phyloP scores from a whole-genome alignment of 805 yeast genomes.

The Candida xyloterini region DNA sequence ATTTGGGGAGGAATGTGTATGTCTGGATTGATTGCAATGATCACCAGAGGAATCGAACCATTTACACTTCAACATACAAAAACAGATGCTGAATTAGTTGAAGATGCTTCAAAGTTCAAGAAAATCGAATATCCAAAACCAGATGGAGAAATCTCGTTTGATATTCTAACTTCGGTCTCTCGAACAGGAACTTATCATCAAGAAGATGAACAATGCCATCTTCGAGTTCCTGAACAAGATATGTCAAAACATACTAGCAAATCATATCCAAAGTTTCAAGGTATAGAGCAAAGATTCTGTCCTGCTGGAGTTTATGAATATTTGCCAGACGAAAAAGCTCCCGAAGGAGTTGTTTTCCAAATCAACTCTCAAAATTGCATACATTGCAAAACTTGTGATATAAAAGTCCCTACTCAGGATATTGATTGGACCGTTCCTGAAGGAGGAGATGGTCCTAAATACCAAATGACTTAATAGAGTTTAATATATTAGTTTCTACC shows the following conservation, averaged over 20 bases:
- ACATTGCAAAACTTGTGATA: constrained; percentile 98
- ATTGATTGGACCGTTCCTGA: constrained; percentile 97
- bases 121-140: constrained; percentile 94
- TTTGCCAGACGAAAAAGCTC: constrained; percentile 55
- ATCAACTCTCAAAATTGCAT: constrained; percentile 97
- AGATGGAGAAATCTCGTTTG: constrained; percentile 90
- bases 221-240: constrained; percentile 66
- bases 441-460: constrained; percentile 98
- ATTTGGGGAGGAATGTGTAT: constrained; percentile 76
- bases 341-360: constrained; percentile 75
- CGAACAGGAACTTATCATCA: constrained; percentile 96
- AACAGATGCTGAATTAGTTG: constrained; percentile 73
- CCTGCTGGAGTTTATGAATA: constrained; percentile 99
- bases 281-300: constrained; percentile 89
- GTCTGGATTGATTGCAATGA: constrained; percentile 78
- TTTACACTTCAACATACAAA: constrained; percentile 74
- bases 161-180: constrained; percentile 88
- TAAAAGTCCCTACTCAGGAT: constrained; percentile 92
- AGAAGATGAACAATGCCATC: constrained; percentile 89
- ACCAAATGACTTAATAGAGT: constrained; percentile 60
- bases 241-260: constrained; percentile 60
- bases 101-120: constrained; percentile 58
- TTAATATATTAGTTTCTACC: constrained; percentile 38
- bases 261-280: constrained; percentile 74
- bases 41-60: constrained; percentile 77